Conservation (phyloP, 768 basidiomycete genomes). For the Sistotremastrum suecicum region DNA sequence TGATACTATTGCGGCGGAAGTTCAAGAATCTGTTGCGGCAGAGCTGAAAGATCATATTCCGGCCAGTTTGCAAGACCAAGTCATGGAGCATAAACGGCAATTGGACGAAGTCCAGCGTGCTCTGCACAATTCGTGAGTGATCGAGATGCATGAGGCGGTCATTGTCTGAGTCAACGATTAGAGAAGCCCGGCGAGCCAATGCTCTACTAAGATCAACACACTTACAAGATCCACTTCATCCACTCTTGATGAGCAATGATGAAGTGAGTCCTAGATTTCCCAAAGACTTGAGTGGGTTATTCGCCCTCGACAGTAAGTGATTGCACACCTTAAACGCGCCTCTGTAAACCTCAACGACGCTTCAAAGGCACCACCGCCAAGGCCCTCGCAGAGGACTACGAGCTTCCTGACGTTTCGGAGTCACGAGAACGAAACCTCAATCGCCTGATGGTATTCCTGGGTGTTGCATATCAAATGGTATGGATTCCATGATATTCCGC, state of each 20-base stretch:
- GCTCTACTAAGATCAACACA: constrained; percentile 29
- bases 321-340: constrained; percentile 5
- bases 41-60: constrained; percentile 35
- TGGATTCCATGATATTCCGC: constrained; percentile 13
- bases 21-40: constrained; percentile 33
- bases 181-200: constrained; percentile 45
- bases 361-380: constrained; percentile 11
- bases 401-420: constrained; percentile 19
- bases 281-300: constrained; percentile 35
- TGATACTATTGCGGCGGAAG: constrained; percentile 33
- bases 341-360: too few species aligned
- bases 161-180: constrained; percentile 12
- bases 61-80: constrained; percentile 31
- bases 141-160: neutral
- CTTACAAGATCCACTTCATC: constrained; percentile 26
- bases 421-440: constrained; percentile 37
- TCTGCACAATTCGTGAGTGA: constrained; percentile 43
- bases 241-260: constrained; percentile 35
- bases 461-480: constrained; percentile 45
- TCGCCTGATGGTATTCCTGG: constrained; percentile 40
- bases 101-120: constrained; percentile 31
- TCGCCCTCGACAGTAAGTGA: constrained; percentile 33
- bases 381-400: constrained; percentile 20
- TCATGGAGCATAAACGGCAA: constrained; percentile 28
- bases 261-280: constrained; percentile 35